phyloP scores from a whole-genome alignment of 202 grass and related monocot genomes.

The Panicum virgatum region DNA sequence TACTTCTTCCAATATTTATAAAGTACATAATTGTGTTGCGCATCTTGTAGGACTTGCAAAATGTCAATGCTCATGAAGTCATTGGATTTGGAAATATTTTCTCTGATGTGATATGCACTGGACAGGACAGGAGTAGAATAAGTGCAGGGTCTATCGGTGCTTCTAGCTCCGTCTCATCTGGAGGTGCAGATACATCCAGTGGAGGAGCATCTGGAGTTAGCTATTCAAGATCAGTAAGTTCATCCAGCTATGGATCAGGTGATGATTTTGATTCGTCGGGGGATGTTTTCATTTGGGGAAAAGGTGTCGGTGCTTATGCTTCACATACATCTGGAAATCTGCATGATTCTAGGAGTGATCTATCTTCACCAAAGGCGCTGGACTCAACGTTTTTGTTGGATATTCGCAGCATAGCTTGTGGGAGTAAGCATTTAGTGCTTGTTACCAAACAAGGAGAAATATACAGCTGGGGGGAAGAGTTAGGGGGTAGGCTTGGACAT shows the following conservation, averaged over 20 bases:
- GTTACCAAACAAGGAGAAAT: slow-evolving; percentile 83
- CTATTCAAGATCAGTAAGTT: slow-evolving; percentile 73
- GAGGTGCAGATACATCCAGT: slow-evolving; percentile 52
- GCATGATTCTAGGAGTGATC: slow-evolving; percentile 42
- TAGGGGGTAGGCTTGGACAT: slow-evolving; percentile 71
- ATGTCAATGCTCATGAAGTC: slow-evolving; percentile 30
- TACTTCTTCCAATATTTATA: neutral
- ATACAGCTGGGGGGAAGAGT: slow-evolving; percentile 76
- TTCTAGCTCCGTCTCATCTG: slow-evolving; percentile 55
- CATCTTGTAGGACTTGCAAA: slow-evolving; percentile 43
- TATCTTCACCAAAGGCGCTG: slow-evolving; percentile 58
- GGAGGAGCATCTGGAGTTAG: slow-evolving; percentile 54
- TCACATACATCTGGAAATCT: slow-evolving; percentile 31
- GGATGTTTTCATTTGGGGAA: slow-evolving; percentile 75
- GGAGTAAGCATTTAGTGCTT: slow-evolving; percentile 60
- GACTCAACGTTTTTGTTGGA: slow-evolving; percentile 65
- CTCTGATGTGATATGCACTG: slow-evolving; percentile 62
- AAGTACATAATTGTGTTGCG: neutral
- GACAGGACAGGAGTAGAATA: slow-evolving; percentile 37
- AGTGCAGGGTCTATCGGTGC: slow-evolving; percentile 45
- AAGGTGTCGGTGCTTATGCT: slow-evolving; percentile 50
- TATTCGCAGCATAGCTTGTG: slow-evolving; percentile 70
- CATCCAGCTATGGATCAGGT: slow-evolving; percentile 69
- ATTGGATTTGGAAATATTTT: slow-evolving; percentile 55
- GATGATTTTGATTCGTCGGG: slow-evolving; percentile 79